phyloP scores from a whole-genome alignment of 495 filamentous ascomycete genomes.

The Chaetomidium leptoderma region DNA sequence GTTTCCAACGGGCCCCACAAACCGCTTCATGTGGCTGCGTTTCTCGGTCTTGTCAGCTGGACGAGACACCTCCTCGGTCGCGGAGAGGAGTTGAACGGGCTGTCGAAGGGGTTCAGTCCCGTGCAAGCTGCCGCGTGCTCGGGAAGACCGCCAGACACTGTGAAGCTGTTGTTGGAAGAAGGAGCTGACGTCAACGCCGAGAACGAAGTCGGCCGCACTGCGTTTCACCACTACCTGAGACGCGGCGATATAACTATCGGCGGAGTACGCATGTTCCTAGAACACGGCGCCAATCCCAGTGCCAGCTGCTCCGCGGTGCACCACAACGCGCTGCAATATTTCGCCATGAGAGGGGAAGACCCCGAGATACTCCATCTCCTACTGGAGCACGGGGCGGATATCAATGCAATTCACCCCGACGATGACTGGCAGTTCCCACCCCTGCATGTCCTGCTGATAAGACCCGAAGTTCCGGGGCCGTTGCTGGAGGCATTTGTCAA shows the following conservation, averaged over 20 bases:
- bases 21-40: constrained; percentile 21
- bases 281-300: constrained; percentile 14
- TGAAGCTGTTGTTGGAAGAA: constrained; percentile 46
- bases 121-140: constrained; percentile 52
- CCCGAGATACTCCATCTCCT: constrained; percentile 15
- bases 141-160: constrained; percentile 38
- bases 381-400: constrained; percentile 17
- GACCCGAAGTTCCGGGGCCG: background rate
- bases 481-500: constrained; percentile 20
- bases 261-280: constrained; percentile 1
- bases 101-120: constrained; percentile 31
- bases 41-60: constrained; percentile 19
- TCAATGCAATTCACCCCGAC: constrained; percentile 3
- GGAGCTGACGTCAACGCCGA: constrained; percentile 44
- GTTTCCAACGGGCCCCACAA: constrained; percentile 2
- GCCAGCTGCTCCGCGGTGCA: background rate
- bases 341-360: constrained; percentile 6
- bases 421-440: background rate
- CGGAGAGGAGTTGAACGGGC: constrained; percentile 17
- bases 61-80: constrained; percentile 12
- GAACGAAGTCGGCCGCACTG: background rate
- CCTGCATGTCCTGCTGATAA: constrained; percentile 11
- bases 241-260: background rate
- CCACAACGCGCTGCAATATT: constrained; percentile 12
- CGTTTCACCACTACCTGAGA: constrained; percentile 7